Evolutionary conservation across 1,139 yeast species (phyloP).

Genomic region (Spathaspora sp.): DNA sequence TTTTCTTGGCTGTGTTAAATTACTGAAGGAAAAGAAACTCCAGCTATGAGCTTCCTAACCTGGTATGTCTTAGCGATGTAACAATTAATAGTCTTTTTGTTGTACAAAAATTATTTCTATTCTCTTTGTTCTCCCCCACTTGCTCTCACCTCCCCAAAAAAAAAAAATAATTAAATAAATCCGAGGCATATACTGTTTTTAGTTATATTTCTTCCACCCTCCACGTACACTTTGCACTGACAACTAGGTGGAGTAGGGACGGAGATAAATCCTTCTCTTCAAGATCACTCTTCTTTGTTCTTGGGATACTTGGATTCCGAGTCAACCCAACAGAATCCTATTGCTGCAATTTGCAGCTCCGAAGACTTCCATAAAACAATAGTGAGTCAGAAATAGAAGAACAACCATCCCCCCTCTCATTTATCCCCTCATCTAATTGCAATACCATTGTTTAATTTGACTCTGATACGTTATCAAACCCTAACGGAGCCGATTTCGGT

Average conservation of each 20-base stretch:
- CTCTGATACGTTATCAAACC: background rate
- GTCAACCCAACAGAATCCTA: background rate
- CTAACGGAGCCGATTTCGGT: constrained; percentile 1
- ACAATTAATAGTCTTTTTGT: background rate
- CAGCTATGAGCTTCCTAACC: background rate
- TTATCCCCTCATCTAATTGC: background rate
- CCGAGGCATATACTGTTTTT: too few species aligned
- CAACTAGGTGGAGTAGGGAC: background rate
- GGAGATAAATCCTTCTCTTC: background rate
- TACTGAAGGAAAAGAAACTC: background rate
- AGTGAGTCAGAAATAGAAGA: background rate
- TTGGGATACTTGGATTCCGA: background rate
- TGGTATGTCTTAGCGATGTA: background rate
- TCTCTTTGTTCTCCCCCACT: background rate
- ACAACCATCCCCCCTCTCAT: background rate
- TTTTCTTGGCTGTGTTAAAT: background rate
- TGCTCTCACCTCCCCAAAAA: background rate
- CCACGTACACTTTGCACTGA: background rate
- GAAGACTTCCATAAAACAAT: background rate
- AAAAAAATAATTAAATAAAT: background rate
- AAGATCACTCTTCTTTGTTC: background rate
- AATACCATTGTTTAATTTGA: background rate
- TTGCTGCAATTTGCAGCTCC: background rate
- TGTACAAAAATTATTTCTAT: background rate
- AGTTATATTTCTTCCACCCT: background rate